Evolutionary conservation across 2,329 filamentous ascomycete genomes (phyloP).

Genomic region (Phoma sp.): DNA sequence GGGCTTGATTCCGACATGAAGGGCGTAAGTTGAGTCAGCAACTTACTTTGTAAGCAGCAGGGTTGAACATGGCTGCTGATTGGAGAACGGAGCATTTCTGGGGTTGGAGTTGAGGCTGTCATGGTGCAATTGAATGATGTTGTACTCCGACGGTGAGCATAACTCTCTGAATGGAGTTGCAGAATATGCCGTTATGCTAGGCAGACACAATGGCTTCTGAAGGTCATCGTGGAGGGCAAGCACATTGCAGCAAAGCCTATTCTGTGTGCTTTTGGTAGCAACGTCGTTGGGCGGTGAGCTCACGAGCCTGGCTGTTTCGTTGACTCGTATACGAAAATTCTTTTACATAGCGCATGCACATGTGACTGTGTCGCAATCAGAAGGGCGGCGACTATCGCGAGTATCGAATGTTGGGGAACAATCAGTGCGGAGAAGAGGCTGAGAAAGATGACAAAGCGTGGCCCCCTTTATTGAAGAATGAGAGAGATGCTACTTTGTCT

Average conservation of each 20-base stretch:
- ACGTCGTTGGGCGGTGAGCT: too few relatives aligned
- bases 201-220: too few relatives aligned
- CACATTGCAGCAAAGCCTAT: too few relatives aligned
- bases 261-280: too few relatives aligned
- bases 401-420: background rate
- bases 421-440: constrained; percentile 1
- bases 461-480: background rate
- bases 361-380: background rate
- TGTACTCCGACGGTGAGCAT: background rate
- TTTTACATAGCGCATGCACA: background rate
- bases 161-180: too few relatives aligned
- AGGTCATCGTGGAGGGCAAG: too few relatives aligned
- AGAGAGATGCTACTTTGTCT: too few relatives aligned
- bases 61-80: background rate
- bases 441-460: constrained; percentile 8
- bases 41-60: background rate
- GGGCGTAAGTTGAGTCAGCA: constrained; percentile 12
- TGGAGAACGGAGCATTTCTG: background rate
- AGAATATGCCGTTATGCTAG: too few relatives aligned
- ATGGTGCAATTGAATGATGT: background rate
- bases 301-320: background rate
- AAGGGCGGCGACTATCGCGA: constrained; percentile 7
- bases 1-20: constrained; percentile 7
- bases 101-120: background rate
- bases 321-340: constrained; percentile 4